Evolutionary conservation across 129 eudicot species (phyloP).

Genomic region (Silybum marianum): DNA sequence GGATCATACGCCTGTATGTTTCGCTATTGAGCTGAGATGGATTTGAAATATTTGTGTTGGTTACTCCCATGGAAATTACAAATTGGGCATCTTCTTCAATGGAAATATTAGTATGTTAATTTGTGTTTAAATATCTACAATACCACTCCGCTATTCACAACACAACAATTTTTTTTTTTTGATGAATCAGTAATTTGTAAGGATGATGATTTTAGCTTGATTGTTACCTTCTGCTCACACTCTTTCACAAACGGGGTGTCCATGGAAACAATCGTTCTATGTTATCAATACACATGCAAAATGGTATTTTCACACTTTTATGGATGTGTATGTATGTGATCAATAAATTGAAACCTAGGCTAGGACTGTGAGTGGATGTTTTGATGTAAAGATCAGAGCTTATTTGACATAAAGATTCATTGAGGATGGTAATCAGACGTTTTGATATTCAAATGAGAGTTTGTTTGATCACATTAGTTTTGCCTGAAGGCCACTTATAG

Average conservation of each 20-base stretch:
- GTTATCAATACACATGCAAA: too few species aligned
- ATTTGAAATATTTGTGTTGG: slow-evolving; percentile 2
- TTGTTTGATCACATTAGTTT: not conserved
- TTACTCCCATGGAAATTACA: not conserved
- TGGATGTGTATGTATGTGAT: not conserved
- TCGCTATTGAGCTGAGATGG: not conserved
- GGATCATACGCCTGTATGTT: not conserved
- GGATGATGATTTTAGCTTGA: not conserved
- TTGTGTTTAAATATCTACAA: not conserved
- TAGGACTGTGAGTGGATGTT: not conserved
- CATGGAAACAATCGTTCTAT: not conserved
- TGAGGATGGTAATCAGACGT: not conserved
- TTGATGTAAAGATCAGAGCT: slow-evolving; percentile 1
- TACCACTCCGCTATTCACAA: not conserved
- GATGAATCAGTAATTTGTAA: not conserved
- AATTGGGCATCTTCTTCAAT: slow-evolving; percentile 11
- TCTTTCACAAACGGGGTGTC: not conserved
- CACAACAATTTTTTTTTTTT: too few species aligned
- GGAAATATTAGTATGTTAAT: not conserved
- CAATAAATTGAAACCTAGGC: not conserved
- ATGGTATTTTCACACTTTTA: too few species aligned
- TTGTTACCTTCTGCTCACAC: not conserved
- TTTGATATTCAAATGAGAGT: not conserved
- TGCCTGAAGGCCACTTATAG: not conserved
- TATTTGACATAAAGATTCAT: not conserved